Conservation (phyloP, 2,329 filamentous ascomycete species). For the Torrubiella hemipterigena region DNA sequence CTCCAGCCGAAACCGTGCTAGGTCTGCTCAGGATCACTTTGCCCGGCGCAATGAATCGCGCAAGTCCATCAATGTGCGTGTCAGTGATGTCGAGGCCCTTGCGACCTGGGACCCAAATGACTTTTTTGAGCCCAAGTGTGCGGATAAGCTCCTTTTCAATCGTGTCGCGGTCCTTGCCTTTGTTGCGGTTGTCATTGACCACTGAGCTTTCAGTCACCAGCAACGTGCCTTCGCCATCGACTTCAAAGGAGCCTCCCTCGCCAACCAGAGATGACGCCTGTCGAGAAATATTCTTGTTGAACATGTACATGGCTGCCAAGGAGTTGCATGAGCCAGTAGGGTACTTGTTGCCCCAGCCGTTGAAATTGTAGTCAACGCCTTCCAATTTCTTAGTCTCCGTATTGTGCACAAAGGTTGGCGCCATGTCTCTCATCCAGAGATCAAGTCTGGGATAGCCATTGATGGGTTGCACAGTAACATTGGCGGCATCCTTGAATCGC, state of each 20-base stretch:
- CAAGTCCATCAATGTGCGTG: conserved; percentile 16
- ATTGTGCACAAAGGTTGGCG: conserved; percentile 11
- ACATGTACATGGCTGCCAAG: conserved; percentile 8
- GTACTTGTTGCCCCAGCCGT: conserved; percentile 15
- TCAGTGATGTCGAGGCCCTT: conserved; percentile 14
- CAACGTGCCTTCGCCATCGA: conserved; percentile 16
- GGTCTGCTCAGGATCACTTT: conserved; percentile 12
- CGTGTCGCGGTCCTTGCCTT: conserved; percentile 7
- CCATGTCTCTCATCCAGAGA: conserved; percentile 17
- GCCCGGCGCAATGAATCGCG: conserved; percentile 13
- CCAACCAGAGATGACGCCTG: conserved; percentile 7
- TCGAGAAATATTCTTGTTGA: neutral
- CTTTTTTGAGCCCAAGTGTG: conserved; percentile 12
- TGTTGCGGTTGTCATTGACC: conserved; percentile 17
- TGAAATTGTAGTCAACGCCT: conserved; percentile 15
- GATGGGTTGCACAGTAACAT: conserved; percentile 6
- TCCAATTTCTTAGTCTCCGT: neutral
- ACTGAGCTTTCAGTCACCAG: conserved; percentile 16
- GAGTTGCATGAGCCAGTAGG: conserved; percentile 4
- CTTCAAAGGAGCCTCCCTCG: conserved; percentile 15
- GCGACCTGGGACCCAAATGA: conserved; percentile 16
- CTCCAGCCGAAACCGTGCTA: conserved; percentile 1
- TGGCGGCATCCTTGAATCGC: conserved; percentile 3
- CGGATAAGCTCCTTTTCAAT: conserved; percentile 12
- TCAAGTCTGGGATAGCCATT: conserved; percentile 7